A percentile compares a stretch with the other conserved stretches of the same genome.
Evolutionary conservation across 345 rosid species (phyloP).

Genomic region (Capsella bursapastoris): DNA sequence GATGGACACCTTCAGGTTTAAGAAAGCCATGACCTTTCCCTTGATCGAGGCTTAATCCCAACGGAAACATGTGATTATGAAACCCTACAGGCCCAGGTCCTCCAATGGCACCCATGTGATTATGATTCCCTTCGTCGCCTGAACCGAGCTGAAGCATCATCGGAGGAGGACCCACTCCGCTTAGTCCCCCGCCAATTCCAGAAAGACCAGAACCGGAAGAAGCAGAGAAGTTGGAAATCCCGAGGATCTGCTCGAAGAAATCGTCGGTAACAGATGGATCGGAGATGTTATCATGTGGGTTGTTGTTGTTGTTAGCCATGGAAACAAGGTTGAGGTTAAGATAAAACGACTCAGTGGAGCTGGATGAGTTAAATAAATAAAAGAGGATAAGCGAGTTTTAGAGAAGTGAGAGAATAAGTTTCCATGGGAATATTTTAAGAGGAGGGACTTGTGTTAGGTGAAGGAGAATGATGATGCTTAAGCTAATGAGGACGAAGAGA

Average conservation of each 20-base stretch:
- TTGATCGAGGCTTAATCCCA: conserved; percentile 88
- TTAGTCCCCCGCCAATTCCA: conserved; percentile 50
- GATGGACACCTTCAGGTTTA: conserved; percentile 68
- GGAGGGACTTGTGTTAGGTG: conserved; percentile 35
- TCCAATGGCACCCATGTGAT: conserved; percentile 43
- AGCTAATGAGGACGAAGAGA: conserved; percentile 48
- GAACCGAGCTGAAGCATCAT: conserved; percentile 94
- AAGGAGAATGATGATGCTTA: conserved; percentile 27
- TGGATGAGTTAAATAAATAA: conserved; percentile 19
- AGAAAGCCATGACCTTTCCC: conserved; percentile 74
- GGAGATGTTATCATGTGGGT: conserved; percentile 33
- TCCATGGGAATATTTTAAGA: conserved; percentile 11
- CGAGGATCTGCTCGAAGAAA: conserved; percentile 89
- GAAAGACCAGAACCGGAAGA: conserved; percentile 60
- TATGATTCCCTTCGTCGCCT: conserved; percentile 53
- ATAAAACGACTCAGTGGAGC: conserved; percentile 16
- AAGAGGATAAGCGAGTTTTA: conserved; percentile 24
- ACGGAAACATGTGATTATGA: conserved; percentile 75
- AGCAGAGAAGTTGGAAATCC: conserved; percentile 68
- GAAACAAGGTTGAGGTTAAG: conserved; percentile 5
- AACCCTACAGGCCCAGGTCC: conserved; percentile 53
- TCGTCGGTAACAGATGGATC: conserved; percentile 64
- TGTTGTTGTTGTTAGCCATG: conserved; percentile 77
- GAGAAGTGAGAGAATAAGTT: conserved; percentile 24
- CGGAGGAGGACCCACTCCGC: conserved; percentile 50